Evolutionary conservation across 2,329 filamentous ascomycete genomes (phyloP).

Genomic region (Onygena corvina): DNA sequence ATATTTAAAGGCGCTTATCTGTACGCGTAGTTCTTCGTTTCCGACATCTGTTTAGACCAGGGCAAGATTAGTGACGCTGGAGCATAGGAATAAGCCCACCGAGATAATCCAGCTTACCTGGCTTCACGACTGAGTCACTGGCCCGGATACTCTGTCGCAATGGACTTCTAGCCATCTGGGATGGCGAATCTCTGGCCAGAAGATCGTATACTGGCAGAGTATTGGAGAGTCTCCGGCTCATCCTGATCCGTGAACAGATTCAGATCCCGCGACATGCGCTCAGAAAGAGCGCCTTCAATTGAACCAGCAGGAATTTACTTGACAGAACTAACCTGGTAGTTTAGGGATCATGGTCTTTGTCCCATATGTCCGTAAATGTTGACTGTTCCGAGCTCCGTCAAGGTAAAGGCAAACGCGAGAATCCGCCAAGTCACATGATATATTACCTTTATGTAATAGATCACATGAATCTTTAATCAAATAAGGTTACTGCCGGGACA

Average conservation of each 20-base stretch:
- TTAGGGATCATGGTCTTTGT: no score
- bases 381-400: no score
- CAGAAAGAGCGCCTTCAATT: no score
- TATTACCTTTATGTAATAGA: neutral
- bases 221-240: slow-evolving; percentile 32
- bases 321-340: no score
- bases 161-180: slow-evolving; percentile 23
- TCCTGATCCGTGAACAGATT: slow-evolving; percentile 14
- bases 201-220: slow-evolving; percentile 50
- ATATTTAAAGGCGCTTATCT: slow-evolving; percentile 78
- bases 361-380: neutral
- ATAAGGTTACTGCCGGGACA: neutral
- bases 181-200: slow-evolving; percentile 41
- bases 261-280: no score
- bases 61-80: neutral
- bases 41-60: slow-evolving; percentile 26
- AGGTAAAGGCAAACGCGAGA: neutral
- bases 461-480: neutral
- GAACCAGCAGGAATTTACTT: no score
- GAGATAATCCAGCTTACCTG: slow-evolving; percentile 23
- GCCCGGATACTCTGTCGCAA: slow-evolving; percentile 29
- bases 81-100: neutral
- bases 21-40: slow-evolving; percentile 74
- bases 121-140: slow-evolving; percentile 25
- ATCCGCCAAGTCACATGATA: slow-evolving; percentile 2